Conservation (phyloP, 2,329 filamentous ascomycete genomes). For the Elsinoe necatrix region DNA sequence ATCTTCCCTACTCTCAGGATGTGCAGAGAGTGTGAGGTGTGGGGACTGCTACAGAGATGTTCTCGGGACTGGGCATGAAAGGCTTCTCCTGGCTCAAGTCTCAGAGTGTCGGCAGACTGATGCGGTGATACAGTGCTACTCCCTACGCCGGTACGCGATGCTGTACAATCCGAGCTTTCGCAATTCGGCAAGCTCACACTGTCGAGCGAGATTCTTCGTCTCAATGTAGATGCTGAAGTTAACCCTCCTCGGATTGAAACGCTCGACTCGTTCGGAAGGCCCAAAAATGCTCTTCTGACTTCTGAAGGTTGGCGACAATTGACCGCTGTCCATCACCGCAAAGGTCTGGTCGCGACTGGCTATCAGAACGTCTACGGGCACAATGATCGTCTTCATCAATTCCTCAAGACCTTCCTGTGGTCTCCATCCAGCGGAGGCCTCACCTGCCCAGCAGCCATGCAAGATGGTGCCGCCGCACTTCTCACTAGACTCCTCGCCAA, state of each 20-base stretch:
- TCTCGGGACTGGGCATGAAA: too few relatives aligned
- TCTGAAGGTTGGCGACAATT: slow-evolving; percentile 59
- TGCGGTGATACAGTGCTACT: neutral
- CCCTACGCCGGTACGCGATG: neutral
- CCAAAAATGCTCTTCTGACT: slow-evolving; percentile 51
- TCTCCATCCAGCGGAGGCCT: slow-evolving; percentile 51
- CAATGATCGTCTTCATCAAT: slow-evolving; percentile 52
- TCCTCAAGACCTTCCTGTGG: slow-evolving; percentile 52
- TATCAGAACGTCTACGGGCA: slow-evolving; percentile 46
- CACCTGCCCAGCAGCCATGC: slow-evolving; percentile 60
- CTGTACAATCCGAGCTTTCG: slow-evolving; percentile 15
- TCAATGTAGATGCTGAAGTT: slow-evolving; percentile 55
- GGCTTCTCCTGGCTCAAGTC: neutral
- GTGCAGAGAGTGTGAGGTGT: too few relatives aligned
- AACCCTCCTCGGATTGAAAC: slow-evolving; percentile 55
- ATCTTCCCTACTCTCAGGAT: neutral
- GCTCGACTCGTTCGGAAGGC: slow-evolving; percentile 51
- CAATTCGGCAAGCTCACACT: slow-evolving; percentile 46
- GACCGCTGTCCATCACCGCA: slow-evolving; percentile 50
- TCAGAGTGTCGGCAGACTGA: neutral
- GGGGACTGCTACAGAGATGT: too few relatives aligned
- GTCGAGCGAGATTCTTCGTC: slow-evolving; percentile 45
- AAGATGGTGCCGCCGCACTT: slow-evolving; percentile 51
- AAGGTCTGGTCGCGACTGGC: slow-evolving; percentile 53
- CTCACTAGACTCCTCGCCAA: slow-evolving; percentile 16